These are phyloP conservation scores for Fusarium drepaniforme DNA, from an alignment of 2,329 filamentous ascomycete genomes.

Conservation along the genomic window DNA sequence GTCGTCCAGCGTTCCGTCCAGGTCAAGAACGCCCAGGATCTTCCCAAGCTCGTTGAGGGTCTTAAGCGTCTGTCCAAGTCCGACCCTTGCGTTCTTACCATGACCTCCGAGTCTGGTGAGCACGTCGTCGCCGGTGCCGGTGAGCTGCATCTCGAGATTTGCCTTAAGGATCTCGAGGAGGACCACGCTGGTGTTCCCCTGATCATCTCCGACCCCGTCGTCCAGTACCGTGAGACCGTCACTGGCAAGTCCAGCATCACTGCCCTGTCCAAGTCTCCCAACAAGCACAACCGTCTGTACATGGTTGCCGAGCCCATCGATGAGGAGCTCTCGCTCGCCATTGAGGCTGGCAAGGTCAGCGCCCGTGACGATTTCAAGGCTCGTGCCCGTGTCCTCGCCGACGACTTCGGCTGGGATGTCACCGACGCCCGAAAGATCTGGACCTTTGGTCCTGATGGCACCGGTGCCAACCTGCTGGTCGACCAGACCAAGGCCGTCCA, in stretches of 20 bases:
- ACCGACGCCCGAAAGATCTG: constrained; percentile 99
- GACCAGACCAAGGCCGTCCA: constrained; percentile 99
- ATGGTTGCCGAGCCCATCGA: constrained; percentile 90
- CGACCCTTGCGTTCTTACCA: constrained; percentile 95
- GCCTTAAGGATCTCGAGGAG: constrained; percentile 99
- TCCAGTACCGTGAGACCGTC: constrained; percentile 98
- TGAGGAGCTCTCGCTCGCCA: constrained; percentile 91
- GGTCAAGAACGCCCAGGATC: constrained; percentile 99
- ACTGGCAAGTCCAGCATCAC: constrained; percentile 87
- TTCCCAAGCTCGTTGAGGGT: constrained; percentile 99
- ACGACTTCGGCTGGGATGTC: constrained; percentile 99
- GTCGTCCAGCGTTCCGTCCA: constrained; percentile 99
- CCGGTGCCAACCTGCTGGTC: constrained; percentile 96
- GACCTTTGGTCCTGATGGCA: constrained; percentile 99
- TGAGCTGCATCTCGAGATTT: constrained; percentile 99
- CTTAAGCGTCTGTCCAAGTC: constrained; percentile 99
- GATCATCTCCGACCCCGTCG: constrained; percentile 97
- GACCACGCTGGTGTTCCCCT: constrained; percentile 99
- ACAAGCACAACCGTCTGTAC: constrained; percentile 99
- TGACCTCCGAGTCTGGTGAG: constrained; percentile 93
- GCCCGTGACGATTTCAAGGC: constrained; percentile 99
- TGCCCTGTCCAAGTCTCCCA: constrained; percentile 98
- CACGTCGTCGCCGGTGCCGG: constrained; percentile 99
- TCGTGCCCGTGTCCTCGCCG: constrained; percentile 94
- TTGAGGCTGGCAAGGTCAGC: constrained; percentile 91